Conservation (phyloP, 352 stramenopile species). For the Globisporangium megalacanthum region DNA sequence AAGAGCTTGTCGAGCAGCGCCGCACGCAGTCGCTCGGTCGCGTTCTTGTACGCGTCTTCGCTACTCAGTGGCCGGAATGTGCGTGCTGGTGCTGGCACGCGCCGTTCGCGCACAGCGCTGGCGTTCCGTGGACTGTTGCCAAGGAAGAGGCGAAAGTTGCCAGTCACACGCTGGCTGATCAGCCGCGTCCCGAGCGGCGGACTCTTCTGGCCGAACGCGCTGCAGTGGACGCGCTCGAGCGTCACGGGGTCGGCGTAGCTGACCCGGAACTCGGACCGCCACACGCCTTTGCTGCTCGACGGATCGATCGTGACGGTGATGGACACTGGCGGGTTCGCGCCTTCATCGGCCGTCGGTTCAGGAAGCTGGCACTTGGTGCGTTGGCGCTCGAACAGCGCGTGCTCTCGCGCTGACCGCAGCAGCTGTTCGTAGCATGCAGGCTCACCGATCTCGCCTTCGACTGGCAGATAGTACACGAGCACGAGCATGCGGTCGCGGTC, state of each 20-base stretch:
- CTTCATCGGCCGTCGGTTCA: slow-evolving; percentile 13
- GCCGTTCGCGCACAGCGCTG: slow-evolving; percentile 23
- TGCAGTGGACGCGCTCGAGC: slow-evolving; percentile 37
- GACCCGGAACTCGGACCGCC: slow-evolving; percentile 45
- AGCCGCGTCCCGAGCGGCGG: slow-evolving; percentile 20
- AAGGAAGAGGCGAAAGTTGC: slow-evolving; percentile 50
- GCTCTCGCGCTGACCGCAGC: slow-evolving; percentile 19
- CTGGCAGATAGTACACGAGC: slow-evolving; percentile 60
- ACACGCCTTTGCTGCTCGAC: slow-evolving; percentile 16
- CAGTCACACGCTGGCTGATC: slow-evolving; percentile 36
- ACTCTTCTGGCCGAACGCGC: slow-evolving; percentile 17
- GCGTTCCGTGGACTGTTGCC: slow-evolving; percentile 65
- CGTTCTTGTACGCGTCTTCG: slow-evolving; percentile 15
- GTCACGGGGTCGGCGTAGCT: slow-evolving; percentile 47
- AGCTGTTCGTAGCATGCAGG: slow-evolving; percentile 50
- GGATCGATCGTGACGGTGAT: slow-evolving; percentile 53
- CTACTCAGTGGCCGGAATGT: slow-evolving; percentile 18
- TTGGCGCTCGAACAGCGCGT: slow-evolving; percentile 15
- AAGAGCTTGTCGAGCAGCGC: slow-evolving; percentile 53
- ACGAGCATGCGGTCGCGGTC: slow-evolving; percentile 44
- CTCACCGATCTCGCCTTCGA: slow-evolving; percentile 23
- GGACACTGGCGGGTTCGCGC: slow-evolving; percentile 49
- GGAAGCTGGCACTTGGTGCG: slow-evolving; percentile 28
- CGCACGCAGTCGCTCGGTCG: slow-evolving; percentile 40
- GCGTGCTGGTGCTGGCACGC: slow-evolving; percentile 5